Percentiles rank a stretch among this genome's conserved stretches.
Conservation (phyloP, 352 stramenopile genomes). For the Phytophthora syringae region DNA sequence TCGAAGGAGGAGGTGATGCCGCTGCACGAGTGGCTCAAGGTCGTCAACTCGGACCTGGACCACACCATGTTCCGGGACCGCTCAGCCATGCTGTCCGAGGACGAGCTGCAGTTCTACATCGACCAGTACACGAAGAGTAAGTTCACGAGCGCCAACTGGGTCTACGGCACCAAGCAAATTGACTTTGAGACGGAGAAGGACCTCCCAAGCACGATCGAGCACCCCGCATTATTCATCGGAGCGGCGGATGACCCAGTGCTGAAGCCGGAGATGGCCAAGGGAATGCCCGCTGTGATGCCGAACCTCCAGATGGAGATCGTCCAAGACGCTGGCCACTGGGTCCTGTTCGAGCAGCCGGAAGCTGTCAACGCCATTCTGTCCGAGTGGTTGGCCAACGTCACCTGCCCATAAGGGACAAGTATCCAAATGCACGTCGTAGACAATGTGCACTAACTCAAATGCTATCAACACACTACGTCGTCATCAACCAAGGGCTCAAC, state of each 20-base stretch:
- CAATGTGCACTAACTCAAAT: background rate
- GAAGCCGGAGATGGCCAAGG: conserved; percentile 47
- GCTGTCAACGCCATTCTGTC: conserved; percentile 49
- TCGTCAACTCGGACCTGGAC: conserved; percentile 28
- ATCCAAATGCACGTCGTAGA: background rate
- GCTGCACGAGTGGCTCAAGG: conserved; percentile 35
- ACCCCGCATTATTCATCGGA: conserved; percentile 53
- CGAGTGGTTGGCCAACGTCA: conserved; percentile 43
- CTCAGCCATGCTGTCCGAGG: conserved; percentile 43
- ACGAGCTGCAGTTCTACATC: conserved; percentile 56
- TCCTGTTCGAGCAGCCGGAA: conserved; percentile 45
- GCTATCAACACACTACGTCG: no score
- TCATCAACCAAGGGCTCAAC: no score
- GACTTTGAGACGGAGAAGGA: conserved; percentile 55
- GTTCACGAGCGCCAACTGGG: conserved; percentile 44
- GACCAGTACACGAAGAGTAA: conserved; percentile 43
- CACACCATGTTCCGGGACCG: conserved; percentile 42
- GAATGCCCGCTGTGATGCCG: conserved; percentile 48
- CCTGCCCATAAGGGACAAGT: conserved; percentile 12
- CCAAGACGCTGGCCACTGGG: conserved; percentile 50
- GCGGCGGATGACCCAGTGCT: conserved; percentile 48
- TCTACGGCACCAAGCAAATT: conserved; percentile 47
- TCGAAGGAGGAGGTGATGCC: conserved; percentile 25
- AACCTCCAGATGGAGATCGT: conserved; percentile 47
- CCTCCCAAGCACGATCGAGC: conserved; percentile 38